Percentiles rank a stretch among this genome's conserved stretches.
These are phyloP conservation scores for Suillus alpinus DNA, from an alignment of 768 basidiomycete genomes.

Conservation along the genomic window DNA sequence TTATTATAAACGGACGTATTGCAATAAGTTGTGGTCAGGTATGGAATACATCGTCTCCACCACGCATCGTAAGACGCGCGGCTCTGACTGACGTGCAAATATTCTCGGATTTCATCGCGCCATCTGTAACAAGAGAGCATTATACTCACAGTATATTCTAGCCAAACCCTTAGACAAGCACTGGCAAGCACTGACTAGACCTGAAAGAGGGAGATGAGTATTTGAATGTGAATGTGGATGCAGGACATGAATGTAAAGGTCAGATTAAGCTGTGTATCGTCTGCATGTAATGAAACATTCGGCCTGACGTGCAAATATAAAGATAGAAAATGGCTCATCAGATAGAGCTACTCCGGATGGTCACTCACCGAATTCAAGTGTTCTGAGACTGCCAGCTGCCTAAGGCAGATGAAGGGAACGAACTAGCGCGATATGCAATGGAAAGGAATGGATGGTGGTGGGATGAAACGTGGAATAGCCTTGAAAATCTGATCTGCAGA, in stretches of 20 bases:
- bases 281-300: conserved; percentile 23
- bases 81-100: conserved; percentile 69
- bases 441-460: neutral
- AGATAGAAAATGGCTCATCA: conserved; percentile 3
- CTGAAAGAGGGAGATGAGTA: neutral
- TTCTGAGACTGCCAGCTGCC: neutral
- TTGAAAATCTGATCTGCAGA: neutral
- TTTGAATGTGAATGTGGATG: neutral
- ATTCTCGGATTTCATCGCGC: conserved; percentile 43
- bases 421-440: neutral
- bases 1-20: neutral
- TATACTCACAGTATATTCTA: neutral
- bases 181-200: neutral
- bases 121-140: neutral
- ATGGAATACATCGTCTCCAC: conserved; percentile 42
- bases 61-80: conserved; percentile 21
- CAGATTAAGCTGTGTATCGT: conserved; percentile 9
- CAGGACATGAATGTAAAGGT: conserved; percentile 3
- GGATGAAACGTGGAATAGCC: neutral
- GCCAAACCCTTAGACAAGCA: neutral
- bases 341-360: neutral
- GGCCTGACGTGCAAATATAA: conserved; percentile 47
- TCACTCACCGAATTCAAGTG: neutral
- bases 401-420: neutral
- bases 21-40: conserved; percentile 34